Conservation (phyloP, 805 yeast genomes). For the Sugiyamaella americana region DNA sequence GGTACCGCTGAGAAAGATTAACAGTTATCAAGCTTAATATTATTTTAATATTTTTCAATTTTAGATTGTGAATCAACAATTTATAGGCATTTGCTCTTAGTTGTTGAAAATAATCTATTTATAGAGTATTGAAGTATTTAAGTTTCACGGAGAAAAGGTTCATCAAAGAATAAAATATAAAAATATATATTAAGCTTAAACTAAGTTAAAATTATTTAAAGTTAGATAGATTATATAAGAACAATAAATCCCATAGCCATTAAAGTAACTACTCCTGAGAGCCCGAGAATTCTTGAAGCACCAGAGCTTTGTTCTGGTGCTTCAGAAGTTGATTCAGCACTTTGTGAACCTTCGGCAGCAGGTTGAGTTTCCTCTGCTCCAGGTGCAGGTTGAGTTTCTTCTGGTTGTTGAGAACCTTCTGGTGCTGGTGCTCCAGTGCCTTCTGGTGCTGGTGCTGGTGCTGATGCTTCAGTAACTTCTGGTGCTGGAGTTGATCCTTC, state of each 20-base stretch:
- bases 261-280: background rate
- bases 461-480: constrained; percentile 4
- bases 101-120: no score
- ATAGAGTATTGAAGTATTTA: no score
- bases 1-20: no score
- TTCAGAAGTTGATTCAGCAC: constrained; percentile 10
- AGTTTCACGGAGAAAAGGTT: no score
- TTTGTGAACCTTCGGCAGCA: constrained; percentile 33
- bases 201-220: background rate
- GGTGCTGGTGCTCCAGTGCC: constrained; percentile 9
- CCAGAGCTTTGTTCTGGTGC: background rate
- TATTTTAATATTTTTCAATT: no score
- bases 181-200: no score
- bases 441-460: constrained; percentile 39
- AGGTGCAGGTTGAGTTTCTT: background rate
- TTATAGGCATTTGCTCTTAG: no score
- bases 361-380: constrained; percentile 62
- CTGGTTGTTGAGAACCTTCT: background rate
- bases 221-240: background rate
- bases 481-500: constrained; percentile 1
- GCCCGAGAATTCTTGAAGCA: background rate
- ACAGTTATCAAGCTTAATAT: no score
- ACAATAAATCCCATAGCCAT: background rate
- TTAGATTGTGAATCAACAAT: no score
- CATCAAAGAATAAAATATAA: no score